phyloP scores from a whole-genome alignment of 495 filamentous ascomycete species.

The Clohesyomyces aquaticus region DNA sequence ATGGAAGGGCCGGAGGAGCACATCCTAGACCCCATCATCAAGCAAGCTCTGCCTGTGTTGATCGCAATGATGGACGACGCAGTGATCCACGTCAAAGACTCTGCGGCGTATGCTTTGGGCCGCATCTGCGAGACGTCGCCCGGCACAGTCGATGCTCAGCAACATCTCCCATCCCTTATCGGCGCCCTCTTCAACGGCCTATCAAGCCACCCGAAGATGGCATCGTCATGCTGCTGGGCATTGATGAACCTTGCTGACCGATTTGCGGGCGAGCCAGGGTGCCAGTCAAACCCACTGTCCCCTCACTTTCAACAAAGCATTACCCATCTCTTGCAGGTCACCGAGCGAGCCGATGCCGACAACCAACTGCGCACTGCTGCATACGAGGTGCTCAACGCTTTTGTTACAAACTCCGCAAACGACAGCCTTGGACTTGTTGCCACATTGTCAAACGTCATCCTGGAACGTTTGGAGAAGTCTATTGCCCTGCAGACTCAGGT shows the following conservation, averaged over 20 bases:
- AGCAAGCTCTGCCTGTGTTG: conserved; percentile 87
- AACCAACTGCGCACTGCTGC: conserved; percentile 93
- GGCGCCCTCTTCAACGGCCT: conserved; percentile 87
- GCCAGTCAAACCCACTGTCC: conserved; percentile 79
- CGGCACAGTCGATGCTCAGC: conserved; percentile 79
- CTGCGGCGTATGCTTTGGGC: conserved; percentile 94
- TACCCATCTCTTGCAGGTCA: conserved; percentile 79
- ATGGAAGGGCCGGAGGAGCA: conserved; percentile 97
- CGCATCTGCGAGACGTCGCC: conserved; percentile 91
- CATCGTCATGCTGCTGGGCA: conserved; percentile 97
- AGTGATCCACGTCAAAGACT: conserved; percentile 89
- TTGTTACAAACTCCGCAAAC: conserved; percentile 84
- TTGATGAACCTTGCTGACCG: conserved; percentile 97
- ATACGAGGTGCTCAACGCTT: conserved; percentile 96
- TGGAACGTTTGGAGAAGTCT: conserved; percentile 88
- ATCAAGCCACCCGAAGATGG: conserved; percentile 93
- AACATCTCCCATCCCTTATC: conserved; percentile 82
- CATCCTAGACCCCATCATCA: conserved; percentile 85
- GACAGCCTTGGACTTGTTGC: conserved; percentile 83
- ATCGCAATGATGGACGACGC: conserved; percentile 95
- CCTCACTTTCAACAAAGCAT: conserved; percentile 93
- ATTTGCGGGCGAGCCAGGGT: conserved; percentile 81
- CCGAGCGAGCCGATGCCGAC: conserved; percentile 80
- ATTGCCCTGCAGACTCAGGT: conserved; percentile 90
- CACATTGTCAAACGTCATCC: conserved; percentile 76